These are phyloP conservation scores for Nicotiana knightiana DNA, from an alignment of 257 asterid species.

Conservation along the genomic window DNA sequence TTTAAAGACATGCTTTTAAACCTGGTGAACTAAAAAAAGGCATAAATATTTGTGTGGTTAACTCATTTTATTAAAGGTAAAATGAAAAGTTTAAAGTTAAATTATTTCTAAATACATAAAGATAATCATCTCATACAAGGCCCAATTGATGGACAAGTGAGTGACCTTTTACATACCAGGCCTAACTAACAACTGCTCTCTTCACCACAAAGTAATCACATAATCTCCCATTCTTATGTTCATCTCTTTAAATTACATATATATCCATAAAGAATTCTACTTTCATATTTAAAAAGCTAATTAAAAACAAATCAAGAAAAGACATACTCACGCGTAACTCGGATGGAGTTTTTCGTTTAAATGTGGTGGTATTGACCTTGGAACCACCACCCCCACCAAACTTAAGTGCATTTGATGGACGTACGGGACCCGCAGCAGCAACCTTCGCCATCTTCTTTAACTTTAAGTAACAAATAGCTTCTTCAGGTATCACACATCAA, in stretches of 20 bases:
- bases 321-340: slow-evolving; percentile 54
- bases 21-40: too few relatives aligned
- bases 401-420: slow-evolving; percentile 39
- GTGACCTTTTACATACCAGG: background rate
- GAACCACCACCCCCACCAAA: slow-evolving; percentile 40
- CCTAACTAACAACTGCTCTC: background rate
- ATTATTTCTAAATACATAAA: too few relatives aligned
- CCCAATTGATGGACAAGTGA: background rate
- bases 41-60: too few relatives aligned
- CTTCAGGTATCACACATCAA: background rate
- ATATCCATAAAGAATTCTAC: background rate
- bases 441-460: slow-evolving; percentile 56
- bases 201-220: background rate
- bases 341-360: slow-evolving; percentile 82
- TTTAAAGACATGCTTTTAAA: too few relatives aligned
- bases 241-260: background rate
- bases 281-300: too few relatives aligned
- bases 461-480: background rate
- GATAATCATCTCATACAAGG: too few relatives aligned
- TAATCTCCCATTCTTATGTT: background rate
- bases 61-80: too few relatives aligned
- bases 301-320: background rate
- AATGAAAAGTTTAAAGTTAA: too few relatives aligned
- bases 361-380: slow-evolving; percentile 31
- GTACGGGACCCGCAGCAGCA: slow-evolving; percentile 51